Conservation (phyloP, 148 eudicot species). For the Nepenthes mirabilis region DNA sequence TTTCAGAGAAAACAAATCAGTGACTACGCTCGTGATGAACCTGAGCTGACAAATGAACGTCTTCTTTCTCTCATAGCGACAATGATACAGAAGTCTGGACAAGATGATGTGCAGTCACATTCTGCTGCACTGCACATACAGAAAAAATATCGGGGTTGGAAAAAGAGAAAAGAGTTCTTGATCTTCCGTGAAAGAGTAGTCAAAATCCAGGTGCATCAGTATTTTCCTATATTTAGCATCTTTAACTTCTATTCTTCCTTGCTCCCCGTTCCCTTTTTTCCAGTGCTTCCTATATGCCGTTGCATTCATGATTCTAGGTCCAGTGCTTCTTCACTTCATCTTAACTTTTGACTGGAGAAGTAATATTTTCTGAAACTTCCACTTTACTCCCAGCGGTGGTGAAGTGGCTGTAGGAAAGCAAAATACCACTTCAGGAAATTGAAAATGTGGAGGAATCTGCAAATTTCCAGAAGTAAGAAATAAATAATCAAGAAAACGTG, state of each 20-base stretch:
- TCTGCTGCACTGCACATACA: constrained; percentile 61
- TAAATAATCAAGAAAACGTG: too few relatives aligned
- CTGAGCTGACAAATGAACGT: constrained; percentile 30
- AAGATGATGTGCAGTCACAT: constrained; percentile 19
- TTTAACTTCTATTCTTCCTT: not conserved
- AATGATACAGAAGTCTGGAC: constrained; percentile 31
- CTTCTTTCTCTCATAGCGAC: constrained; percentile 36
- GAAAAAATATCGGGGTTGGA: constrained; percentile 60
- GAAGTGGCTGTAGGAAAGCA: too few relatives aligned
- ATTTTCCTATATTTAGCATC: not conserved
- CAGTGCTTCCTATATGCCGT: too few relatives aligned
- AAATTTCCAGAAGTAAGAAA: too few relatives aligned
- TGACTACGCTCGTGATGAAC: constrained; percentile 18
- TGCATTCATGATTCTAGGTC: not conserved
- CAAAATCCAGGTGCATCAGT: constrained; percentile 45
- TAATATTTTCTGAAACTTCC: too few relatives aligned
- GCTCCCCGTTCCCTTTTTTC: not conserved
- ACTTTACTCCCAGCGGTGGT: too few relatives aligned
- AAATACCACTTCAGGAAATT: too few relatives aligned
- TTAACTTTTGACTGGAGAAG: too few relatives aligned
- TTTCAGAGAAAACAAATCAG: constrained; percentile 37
- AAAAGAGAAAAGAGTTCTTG: constrained; percentile 45
- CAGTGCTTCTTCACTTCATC: too few relatives aligned
- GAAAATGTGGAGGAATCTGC: too few relatives aligned
- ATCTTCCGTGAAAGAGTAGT: constrained; percentile 42